These are phyloP conservation scores for Torulaspora gathmanii DNA, from an alignment of 805 yeast genomes.

Conservation along the genomic window DNA sequence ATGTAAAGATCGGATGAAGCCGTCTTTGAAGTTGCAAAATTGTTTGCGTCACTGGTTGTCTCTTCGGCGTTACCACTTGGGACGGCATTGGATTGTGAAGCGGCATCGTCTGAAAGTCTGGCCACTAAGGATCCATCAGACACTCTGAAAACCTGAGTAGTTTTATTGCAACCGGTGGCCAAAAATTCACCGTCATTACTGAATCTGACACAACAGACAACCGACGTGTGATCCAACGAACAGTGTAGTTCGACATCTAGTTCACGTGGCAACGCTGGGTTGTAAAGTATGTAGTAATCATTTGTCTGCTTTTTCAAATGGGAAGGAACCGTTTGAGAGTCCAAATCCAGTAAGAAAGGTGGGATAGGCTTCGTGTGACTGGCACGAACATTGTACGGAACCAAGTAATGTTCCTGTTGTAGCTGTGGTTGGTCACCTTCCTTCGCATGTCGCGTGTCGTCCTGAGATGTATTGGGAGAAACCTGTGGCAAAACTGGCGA, in stretches of 20 bases:
- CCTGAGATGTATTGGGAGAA: slow-evolving; percentile 9
- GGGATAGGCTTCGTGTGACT: slow-evolving; percentile 70
- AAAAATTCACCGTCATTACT: slow-evolving; percentile 84
- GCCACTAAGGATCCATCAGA: slow-evolving; percentile 88
- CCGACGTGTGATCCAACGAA: slow-evolving; percentile 87
- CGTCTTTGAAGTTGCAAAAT: slow-evolving; percentile 47
- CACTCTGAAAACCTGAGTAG: slow-evolving; percentile 91
- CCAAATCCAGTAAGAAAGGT: slow-evolving; percentile 74
- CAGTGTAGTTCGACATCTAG: slow-evolving; percentile 86
- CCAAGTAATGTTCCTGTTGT: slow-evolving; percentile 34
- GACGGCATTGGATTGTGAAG: slow-evolving; percentile 29
- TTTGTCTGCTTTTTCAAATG: slow-evolving; percentile 74
- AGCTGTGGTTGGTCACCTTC: slow-evolving; percentile 18
- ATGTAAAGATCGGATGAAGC: slow-evolving; percentile 78
- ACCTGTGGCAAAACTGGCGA: slow-evolving; percentile 7
- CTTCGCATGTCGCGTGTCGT: slow-evolving; percentile 4
- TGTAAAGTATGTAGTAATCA: slow-evolving; percentile 84
- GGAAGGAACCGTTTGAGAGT: slow-evolving; percentile 68
- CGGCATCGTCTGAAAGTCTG: slow-evolving; percentile 74
- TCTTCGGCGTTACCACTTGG: slow-evolving; percentile 25
- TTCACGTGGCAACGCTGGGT: slow-evolving; percentile 72
- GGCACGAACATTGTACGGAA: slow-evolving; percentile 39
- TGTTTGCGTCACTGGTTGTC: slow-evolving; percentile 32
- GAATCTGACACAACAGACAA: slow-evolving; percentile 94
- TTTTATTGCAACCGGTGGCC: slow-evolving; percentile 95